Percentiles rank a stretch among this genome's conserved stretches.
Conservation (phyloP, 2,329 filamentous ascomycete species). For the Samsoniella hepiali region DNA sequence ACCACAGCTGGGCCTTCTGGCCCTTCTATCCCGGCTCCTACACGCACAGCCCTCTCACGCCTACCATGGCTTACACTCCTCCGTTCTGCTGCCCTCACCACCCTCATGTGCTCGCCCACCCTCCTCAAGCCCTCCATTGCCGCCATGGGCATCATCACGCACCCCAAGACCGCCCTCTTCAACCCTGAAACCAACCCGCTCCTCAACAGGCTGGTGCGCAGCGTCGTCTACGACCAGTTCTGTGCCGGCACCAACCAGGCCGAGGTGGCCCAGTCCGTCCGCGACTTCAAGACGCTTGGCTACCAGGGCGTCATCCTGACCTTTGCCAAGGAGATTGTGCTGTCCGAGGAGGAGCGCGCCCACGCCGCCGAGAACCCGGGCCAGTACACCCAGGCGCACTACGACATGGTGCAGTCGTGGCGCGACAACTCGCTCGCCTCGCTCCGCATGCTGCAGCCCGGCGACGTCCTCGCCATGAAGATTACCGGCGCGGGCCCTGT, state of each 20-base stretch:
- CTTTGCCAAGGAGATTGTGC: conserved; percentile 49
- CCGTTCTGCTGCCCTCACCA: conserved; percentile 27
- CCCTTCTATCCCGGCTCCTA: conserved; percentile 8
- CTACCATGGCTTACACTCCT: conserved; percentile 26
- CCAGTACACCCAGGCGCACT: conserved; percentile 15
- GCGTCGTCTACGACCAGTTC: conserved; percentile 53
- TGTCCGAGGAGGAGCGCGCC: conserved; percentile 26
- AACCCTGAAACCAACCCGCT: conserved; percentile 42
- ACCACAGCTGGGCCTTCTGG: conserved; percentile 7
- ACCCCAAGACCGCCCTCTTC: conserved; percentile 36
- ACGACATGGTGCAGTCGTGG: conserved; percentile 43
- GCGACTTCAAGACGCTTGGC: conserved; percentile 45
- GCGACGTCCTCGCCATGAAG: conserved; percentile 59
- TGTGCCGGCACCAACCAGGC: conserved; percentile 49
- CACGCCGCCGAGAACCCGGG: conserved; percentile 24
- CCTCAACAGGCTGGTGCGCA: conserved; percentile 42
- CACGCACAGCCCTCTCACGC: conserved; percentile 19
- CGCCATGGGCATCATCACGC: conserved; percentile 25
- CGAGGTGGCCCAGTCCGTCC: conserved; percentile 45
- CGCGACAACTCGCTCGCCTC: conserved; percentile 51
- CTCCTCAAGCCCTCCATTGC: conserved; percentile 27
- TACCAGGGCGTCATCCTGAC: conserved; percentile 52
- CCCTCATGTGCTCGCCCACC: conserved; percentile 28
- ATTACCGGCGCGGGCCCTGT: conserved; percentile 74
- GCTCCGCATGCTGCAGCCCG: conserved; percentile 33